These are phyloP conservation scores for Starmerella geochares DNA, from an alignment of 805 yeast genomes.

Conservation along the genomic window DNA sequence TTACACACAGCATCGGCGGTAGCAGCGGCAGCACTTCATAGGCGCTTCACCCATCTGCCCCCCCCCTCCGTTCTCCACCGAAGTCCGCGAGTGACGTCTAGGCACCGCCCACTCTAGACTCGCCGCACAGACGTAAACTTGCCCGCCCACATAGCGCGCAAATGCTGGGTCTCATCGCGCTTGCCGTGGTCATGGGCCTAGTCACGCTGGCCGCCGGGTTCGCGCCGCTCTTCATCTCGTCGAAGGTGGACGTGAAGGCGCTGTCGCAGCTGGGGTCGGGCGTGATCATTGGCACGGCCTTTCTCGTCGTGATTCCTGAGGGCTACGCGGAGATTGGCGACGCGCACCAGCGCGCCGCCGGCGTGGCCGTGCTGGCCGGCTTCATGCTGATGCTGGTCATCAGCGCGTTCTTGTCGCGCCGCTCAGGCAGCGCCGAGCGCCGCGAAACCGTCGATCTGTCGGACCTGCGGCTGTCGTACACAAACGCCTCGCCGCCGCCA, in stretches of 20 bases:
- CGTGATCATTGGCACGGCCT: slow-evolving; percentile 48
- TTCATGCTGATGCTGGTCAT: slow-evolving; percentile 44
- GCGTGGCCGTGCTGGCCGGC: slow-evolving; percentile 40
- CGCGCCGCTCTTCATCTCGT: slow-evolving; percentile 19
- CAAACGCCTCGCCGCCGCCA: not conserved
- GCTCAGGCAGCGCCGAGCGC: not conserved
- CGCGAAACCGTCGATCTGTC: slow-evolving; percentile 26
- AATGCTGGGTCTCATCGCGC: slow-evolving; percentile 21
- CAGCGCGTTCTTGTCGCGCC: slow-evolving; percentile 34
- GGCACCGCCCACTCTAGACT: too few species aligned
- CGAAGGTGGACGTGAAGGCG: slow-evolving; percentile 10
- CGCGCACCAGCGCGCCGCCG: slow-evolving; percentile 22
- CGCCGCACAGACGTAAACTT: too few species aligned
- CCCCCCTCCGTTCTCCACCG: too few species aligned
- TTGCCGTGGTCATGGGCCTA: slow-evolving; percentile 22
- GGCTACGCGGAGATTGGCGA: slow-evolving; percentile 39
- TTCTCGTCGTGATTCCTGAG: slow-evolving; percentile 55
- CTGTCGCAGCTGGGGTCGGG: slow-evolving; percentile 51
- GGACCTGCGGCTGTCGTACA: slow-evolving; percentile 22
- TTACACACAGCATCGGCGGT: too few species aligned
- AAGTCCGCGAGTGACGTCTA: too few species aligned
- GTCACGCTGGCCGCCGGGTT: slow-evolving; percentile 25
- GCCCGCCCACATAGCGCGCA: too few species aligned
- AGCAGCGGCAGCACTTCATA: too few species aligned
- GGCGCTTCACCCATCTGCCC: too few species aligned